Base-by-base conservation (phyloP, 176 grass and related monocot species). In the Puccinellia tenuiflora region DNA sequence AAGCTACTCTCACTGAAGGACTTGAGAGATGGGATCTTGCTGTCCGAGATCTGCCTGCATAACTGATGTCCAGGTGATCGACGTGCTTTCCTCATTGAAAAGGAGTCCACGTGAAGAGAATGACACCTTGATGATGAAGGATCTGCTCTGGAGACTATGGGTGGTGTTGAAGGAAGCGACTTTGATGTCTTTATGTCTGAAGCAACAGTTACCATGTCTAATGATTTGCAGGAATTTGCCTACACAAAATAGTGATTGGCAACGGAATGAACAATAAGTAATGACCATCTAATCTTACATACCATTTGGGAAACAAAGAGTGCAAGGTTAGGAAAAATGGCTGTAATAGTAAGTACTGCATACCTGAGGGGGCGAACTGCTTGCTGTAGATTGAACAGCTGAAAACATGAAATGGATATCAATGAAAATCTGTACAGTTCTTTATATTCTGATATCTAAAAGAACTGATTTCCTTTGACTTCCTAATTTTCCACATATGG, bases 21-120 rank as follows among this genome's bases (percentile, higher is more conserved):
- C 40, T 88, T 89, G 21, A 90, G 85, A 88, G 94, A 90, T 79
- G 65, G 75, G 25, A 90, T 79, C 42, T 79, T 91, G 72, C 76
- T 90, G 52, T 92, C 83, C 0, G 66, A 90, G 39, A 90, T 87
- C 61, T 93, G 81, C 79, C 84, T 84, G 60, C 71, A 87, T 26
- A 89, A 63, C 76, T 88, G 87, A 81, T 92, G 71, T 22, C 75
- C 85, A 13, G 91, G 89, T 8, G 86, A 88, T 38, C 68, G 78
- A 30, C 34, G 48, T 55, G 82, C 73, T 82, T 87, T 97, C 70
- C 79, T 91, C 39, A 40, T 93, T 78, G 85, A 85, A 83, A 85
- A 77, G 60, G 77, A 71, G 70, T 90, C 87, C 37, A 77, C 79
- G 3, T 29, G 54, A 52, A 90, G 59, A 83, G 65, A 78, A 35